A percentile compares a stretch with the other conserved stretches of the same genome.
Conservation (phyloP, 257 asterid genomes). For the Linderniella brevidens region DNA sequence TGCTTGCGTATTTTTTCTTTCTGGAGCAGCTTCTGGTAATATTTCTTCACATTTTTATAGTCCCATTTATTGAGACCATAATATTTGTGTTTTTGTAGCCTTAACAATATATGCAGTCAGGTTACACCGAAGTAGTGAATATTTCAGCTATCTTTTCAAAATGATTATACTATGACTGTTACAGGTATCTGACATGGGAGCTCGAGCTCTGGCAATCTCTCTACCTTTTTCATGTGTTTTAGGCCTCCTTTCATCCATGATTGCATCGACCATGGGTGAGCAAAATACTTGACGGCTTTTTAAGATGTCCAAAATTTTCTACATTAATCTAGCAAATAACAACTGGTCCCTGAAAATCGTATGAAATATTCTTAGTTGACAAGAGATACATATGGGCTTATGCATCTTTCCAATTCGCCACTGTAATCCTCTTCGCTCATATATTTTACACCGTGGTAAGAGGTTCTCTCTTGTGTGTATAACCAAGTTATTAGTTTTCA, state of each 20-base stretch:
- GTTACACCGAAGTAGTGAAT: background rate
- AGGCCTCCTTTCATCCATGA: slow-evolving; percentile 85
- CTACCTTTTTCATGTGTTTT: slow-evolving; percentile 82
- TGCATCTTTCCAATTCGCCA: slow-evolving; percentile 92
- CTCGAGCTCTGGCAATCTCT: slow-evolving; percentile 91
- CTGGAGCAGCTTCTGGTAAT: slow-evolving; percentile 96
- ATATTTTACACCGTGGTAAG: slow-evolving; percentile 78
- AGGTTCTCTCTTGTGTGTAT: background rate
- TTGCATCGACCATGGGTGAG: slow-evolving; percentile 86
- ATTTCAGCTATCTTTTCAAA: background rate
- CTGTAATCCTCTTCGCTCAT: slow-evolving; percentile 85
- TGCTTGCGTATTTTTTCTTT: slow-evolving; percentile 94
- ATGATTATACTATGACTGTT: background rate
- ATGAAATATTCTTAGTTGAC: slow-evolving; percentile 49
- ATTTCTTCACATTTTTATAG: slow-evolving; percentile 8
- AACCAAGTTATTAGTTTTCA: background rate
- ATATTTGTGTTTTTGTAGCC: background rate
- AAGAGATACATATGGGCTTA: slow-evolving; percentile 94
- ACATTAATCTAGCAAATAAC: background rate
- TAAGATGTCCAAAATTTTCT: background rate
- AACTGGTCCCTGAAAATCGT: background rate
- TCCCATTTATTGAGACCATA: slow-evolving; percentile 1
- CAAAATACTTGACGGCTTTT: background rate
- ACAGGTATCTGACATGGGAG: slow-evolving; percentile 77
- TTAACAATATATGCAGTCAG: background rate